Evolutionary conservation across 139 green algal genomes (phyloP).

Genomic region (Desmodesmus armatus): DNA sequence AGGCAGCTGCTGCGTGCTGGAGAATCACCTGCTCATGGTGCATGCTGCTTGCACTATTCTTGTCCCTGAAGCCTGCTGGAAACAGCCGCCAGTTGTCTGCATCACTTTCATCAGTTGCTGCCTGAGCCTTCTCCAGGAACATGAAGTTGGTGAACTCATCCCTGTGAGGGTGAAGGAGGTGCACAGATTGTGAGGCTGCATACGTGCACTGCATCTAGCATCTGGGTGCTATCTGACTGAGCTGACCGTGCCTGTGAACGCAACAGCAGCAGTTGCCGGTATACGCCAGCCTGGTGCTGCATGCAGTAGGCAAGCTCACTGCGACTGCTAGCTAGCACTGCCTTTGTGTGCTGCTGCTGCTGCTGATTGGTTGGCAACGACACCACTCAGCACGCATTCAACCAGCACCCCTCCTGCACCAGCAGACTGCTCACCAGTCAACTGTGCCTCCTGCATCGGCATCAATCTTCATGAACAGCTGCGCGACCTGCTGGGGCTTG

Average conservation of each 20-base stretch:
- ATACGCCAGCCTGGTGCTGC: neutral
- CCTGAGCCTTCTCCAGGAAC: slow-evolving; percentile 79
- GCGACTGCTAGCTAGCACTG: no score
- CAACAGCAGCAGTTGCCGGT: no score
- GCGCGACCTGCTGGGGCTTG: slow-evolving; percentile 57
- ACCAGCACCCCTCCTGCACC: neutral
- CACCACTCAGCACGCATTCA: neutral
- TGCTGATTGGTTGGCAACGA: neutral
- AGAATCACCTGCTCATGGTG: slow-evolving; percentile 53
- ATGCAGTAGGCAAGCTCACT: neutral
- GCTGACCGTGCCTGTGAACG: no score
- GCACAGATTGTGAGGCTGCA: no score
- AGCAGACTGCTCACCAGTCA: slow-evolving; percentile 73
- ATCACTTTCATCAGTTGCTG: slow-evolving; percentile 51
- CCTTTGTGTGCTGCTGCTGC: neutral
- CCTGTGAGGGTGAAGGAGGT: slow-evolving; percentile 50
- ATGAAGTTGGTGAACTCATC: slow-evolving; percentile 93
- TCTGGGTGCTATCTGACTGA: no score
- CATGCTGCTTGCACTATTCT: slow-evolving; percentile 50
- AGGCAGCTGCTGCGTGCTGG: neutral
- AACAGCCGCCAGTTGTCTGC: slow-evolving; percentile 80
- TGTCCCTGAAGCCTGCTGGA: slow-evolving; percentile 64
- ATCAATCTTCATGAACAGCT: slow-evolving; percentile 94
- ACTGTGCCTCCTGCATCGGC: slow-evolving; percentile 89
- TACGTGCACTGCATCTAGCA: no score